Evolutionary conservation across 352 stramenopile species (phyloP).

Genomic region (Phytophthora kernoviae): DNA sequence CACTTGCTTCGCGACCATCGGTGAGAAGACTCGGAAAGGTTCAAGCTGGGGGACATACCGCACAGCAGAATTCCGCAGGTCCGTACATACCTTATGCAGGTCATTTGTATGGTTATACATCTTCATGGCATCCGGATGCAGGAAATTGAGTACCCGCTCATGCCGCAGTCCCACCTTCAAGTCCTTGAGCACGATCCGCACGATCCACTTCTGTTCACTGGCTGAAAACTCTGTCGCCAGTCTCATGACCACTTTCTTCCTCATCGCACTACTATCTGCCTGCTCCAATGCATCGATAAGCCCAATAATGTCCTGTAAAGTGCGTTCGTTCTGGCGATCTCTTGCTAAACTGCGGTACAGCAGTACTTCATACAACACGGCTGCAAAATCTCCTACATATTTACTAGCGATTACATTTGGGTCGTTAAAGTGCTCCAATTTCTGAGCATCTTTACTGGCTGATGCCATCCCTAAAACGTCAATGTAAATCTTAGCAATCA

Average conservation of each 20-base stretch:
- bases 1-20: constrained; percentile 87
- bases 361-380: constrained; percentile 76
- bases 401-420: constrained; percentile 82
- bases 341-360: constrained; percentile 60
- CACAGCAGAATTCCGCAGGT: constrained; percentile 79
- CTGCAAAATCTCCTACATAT: constrained; percentile 81
- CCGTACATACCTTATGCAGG: constrained; percentile 71
- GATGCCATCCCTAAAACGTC: constrained; percentile 71
- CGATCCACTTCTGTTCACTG: constrained; percentile 84
- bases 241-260: constrained; percentile 72
- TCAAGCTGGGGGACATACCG: constrained; percentile 81
- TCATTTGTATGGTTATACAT: constrained; percentile 92
- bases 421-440: constrained; percentile 84
- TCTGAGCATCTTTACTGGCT: constrained; percentile 73
- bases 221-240: constrained; percentile 78
- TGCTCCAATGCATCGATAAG: constrained; percentile 62
- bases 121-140: constrained; percentile 81
- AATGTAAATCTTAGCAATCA: constrained; percentile 81
- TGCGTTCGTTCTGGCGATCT: constrained; percentile 52
- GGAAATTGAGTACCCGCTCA: constrained; percentile 78
- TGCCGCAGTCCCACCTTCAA: constrained; percentile 86
- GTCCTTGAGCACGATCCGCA: constrained; percentile 86
- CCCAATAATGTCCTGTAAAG: constrained; percentile 62
- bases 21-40: constrained; percentile 86
- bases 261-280: constrained; percentile 43